Evolutionary conservation across 2,329 filamentous ascomycete genomes (phyloP).

Genomic region (Diaporthe aspalathi): DNA sequence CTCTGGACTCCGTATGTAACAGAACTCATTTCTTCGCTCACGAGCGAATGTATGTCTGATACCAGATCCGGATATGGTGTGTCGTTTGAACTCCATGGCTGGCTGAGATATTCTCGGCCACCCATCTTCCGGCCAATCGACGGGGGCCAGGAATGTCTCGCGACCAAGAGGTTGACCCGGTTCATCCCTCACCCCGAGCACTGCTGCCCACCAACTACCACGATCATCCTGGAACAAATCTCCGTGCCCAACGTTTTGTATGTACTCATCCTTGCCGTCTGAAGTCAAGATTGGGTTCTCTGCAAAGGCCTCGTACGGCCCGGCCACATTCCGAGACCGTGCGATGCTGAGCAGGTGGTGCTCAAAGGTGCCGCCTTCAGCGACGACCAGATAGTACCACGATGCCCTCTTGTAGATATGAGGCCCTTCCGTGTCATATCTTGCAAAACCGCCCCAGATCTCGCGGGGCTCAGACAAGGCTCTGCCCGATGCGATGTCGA

Average conservation of each 20-base stretch:
- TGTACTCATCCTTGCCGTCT: slow-evolving; percentile 51
- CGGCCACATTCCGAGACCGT: slow-evolving; percentile 52
- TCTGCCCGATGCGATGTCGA: slow-evolving; percentile 51
- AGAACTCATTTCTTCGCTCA: background rate
- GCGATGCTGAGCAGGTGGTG: slow-evolving; percentile 58
- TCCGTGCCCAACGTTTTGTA: slow-evolving; percentile 58
- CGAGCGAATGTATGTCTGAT: background rate
- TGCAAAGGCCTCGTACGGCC: slow-evolving; percentile 56
- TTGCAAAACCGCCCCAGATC: slow-evolving; percentile 59
- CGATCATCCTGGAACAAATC: slow-evolving; percentile 57
- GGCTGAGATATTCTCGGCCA: slow-evolving; percentile 6
- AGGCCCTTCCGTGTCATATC: slow-evolving; percentile 56
- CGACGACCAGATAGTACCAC: slow-evolving; percentile 60
- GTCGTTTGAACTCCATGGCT: background rate
- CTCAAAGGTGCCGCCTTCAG: slow-evolving; percentile 57
- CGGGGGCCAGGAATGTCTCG: background rate
- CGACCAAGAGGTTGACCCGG: slow-evolving; percentile 9
- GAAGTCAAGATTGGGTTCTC: slow-evolving; percentile 60
- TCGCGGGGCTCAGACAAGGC: slow-evolving; percentile 45
- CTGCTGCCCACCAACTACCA: slow-evolving; percentile 63
- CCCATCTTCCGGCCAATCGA: background rate
- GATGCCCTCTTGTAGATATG: slow-evolving; percentile 56
- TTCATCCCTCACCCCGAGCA: background rate
- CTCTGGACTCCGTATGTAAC: background rate
- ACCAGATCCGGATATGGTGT: background rate